Conservation (phyloP, 2,329 filamentous ascomycete species). For the Periconia sp. region DNA sequence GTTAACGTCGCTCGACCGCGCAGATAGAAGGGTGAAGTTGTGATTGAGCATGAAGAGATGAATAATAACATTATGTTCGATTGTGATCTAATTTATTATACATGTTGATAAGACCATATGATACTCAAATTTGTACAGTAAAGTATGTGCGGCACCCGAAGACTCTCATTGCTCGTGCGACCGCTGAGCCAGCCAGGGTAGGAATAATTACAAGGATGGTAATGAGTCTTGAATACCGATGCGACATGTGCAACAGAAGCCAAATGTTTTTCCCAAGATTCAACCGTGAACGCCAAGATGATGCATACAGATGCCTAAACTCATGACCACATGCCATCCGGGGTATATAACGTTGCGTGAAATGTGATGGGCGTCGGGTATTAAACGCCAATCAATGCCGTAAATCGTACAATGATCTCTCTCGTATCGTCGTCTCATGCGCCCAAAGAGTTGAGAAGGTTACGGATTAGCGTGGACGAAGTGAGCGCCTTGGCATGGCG, state of each 20-base stretch:
- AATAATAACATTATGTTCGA: too few species aligned
- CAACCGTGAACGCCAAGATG: conserved; percentile 1
- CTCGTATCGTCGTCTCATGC: conserved; percentile 19
- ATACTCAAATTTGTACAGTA: too few species aligned
- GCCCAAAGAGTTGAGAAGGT: conserved; percentile 10
- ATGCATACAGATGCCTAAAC: conserved; percentile 7
- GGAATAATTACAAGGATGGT: too few species aligned
- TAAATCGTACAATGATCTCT: conserved; percentile 25
- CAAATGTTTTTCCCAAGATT: not conserved
- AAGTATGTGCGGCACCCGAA: too few species aligned
- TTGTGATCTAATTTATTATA: too few species aligned
- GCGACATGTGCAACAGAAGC: not conserved
- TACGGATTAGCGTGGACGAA: conserved; percentile 44
- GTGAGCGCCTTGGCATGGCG: conserved; percentile 38
- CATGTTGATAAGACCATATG: too few species aligned
- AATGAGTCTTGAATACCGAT: not conserved
- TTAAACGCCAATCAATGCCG: conserved; percentile 41
- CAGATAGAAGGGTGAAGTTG: conserved; percentile 16
- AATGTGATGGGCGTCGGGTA: conserved; percentile 30
- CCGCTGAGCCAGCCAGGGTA: too few species aligned
- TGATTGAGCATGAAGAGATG: conserved; percentile 4
- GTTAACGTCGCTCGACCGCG: conserved; percentile 15
- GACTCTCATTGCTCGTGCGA: too few species aligned
- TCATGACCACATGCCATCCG: conserved; percentile 4
- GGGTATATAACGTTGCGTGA: conserved; percentile 18